These are phyloP conservation scores for Spergularia marina DNA, from an alignment of 148 eudicot genomes.

Conservation along the genomic window DNA sequence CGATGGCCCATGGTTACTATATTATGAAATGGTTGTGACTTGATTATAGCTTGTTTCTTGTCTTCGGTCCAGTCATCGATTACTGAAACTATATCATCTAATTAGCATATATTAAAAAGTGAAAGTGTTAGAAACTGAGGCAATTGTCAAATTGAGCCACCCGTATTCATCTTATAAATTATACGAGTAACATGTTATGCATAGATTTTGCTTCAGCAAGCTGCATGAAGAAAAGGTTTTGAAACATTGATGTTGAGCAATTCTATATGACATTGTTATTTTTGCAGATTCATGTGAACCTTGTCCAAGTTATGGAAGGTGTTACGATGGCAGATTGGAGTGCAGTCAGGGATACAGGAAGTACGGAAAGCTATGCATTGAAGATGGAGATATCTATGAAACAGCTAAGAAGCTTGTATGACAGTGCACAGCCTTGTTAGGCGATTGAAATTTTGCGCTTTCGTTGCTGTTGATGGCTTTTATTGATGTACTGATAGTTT, in stretches of 20 bases:
- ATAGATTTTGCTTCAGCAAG: too few relatives aligned
- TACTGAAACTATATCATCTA: not conserved
- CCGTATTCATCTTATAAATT: too few relatives aligned
- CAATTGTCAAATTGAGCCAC: not conserved
- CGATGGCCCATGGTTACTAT: not conserved
- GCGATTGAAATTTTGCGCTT: not conserved
- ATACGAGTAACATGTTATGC: too few relatives aligned
- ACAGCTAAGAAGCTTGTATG: constrained; percentile 69
- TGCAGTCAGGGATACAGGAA: constrained; percentile 67
- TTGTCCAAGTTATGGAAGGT: constrained; percentile 80
- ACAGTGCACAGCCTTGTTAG: constrained; percentile 5
- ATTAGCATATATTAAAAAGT: not conserved
- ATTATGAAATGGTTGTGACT: not conserved
- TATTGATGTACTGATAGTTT: not conserved
- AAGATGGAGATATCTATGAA: constrained; percentile 71
- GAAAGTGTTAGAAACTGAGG: not conserved
- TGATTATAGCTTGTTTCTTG: not conserved
- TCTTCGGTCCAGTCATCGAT: not conserved
- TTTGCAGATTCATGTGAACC: constrained; percentile 74
- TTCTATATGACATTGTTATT: constrained; percentile 9
- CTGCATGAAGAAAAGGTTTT: not conserved
- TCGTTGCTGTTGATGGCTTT: not conserved
- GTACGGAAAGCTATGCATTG: constrained; percentile 64
- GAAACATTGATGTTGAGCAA: not conserved
- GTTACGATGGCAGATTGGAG: constrained; percentile 69